Base-by-base conservation (phyloP, 371 early-diverging fungal species). In the Fennellomyces sp. region DNA sequence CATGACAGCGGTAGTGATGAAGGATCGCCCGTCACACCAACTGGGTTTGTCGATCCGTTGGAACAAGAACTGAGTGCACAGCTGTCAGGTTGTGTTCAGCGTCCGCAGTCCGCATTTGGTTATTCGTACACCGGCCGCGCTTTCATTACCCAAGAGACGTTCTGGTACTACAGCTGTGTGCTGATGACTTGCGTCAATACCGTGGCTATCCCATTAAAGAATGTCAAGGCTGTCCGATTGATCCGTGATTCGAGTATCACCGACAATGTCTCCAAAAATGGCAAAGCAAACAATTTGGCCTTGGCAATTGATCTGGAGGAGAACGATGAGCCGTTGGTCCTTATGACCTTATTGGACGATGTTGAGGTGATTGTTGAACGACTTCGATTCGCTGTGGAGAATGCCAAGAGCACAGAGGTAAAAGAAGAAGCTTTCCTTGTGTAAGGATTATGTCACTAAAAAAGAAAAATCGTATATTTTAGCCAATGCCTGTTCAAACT, bases 111-210 rank as follows among this genome's bases (percentile, higher is more conserved):
- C 0, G 58, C 59, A 5, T 70, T 65, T 41, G 80, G 75, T 4
- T 74, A 72, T 38, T 49, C 69, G 3, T 80, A 80, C 54, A 76
- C 77, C 2, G 80, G 80, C 1, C 64, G 72, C 50, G 77, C 65
- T 17, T 80, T 70, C 50, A 60, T 80, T 19, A 80, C 80, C 5
- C 80, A 80, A 52, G 69, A 73, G 10, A 71, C 75, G 0, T 75
- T 80, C 56, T 80, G 80, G 80, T 76, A 76, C 30, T 76, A 80
- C 33, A 75, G 77, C 35, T 80, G 77, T 61, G 60, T 75, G 2
- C 25, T 74, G 52, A 69, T 80, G 70, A 70, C 69, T 15, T 76
- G 80, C 25, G 73, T 80, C 12, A 69, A 76, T 49, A 74, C 76
- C n/a, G 75, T 68, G 11, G 80, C 80, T 27, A 61, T 80, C 17